phyloP scores from a whole-genome alignment of 805 yeast species.

The Starmera caribaea region DNA sequence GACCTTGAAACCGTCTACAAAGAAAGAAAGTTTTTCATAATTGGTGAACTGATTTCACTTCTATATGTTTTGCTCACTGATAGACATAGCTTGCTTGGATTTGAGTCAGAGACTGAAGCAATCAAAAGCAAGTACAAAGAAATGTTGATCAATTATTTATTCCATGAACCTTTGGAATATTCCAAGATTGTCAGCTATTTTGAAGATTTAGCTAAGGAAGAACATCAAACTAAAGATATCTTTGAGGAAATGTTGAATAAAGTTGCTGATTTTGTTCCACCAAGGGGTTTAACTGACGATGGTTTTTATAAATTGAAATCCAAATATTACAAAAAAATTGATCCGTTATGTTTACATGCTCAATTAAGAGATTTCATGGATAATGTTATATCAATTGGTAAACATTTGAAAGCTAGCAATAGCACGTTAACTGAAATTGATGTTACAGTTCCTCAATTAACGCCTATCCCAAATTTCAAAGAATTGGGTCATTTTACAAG shows the following conservation, averaged over 20 bases:
- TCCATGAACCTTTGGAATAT: slow-evolving; percentile 44
- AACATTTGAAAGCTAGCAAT: not conserved
- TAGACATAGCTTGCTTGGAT: slow-evolving; percentile 47
- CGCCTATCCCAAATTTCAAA: slow-evolving; percentile 23
- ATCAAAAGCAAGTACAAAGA: slow-evolving; percentile 23
- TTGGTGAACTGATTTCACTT: slow-evolving; percentile 73
- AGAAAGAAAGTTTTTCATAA: slow-evolving; percentile 41
- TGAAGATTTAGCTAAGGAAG: slow-evolving; percentile 26
- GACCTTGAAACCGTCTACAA: slow-evolving; percentile 36
- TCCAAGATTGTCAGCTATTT: slow-evolving; percentile 32
- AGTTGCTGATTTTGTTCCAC: slow-evolving; percentile 51
- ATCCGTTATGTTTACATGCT: slow-evolving; percentile 46
- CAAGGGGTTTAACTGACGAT: slow-evolving; percentile 54
- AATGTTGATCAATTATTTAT: slow-evolving; percentile 39
- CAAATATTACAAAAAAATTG: slow-evolving; percentile 34
- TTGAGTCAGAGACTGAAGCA: slow-evolving; percentile 21
- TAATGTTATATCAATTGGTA: slow-evolving; percentile 36
- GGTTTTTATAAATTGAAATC: slow-evolving; percentile 58
- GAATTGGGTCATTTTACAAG: slow-evolving; percentile 42
- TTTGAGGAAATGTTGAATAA: slow-evolving; percentile 54
- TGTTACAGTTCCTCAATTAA: slow-evolving; percentile 27
- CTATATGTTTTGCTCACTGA: slow-evolving; percentile 64
- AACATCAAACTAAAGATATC: slow-evolving; percentile 33
- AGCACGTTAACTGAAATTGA: slow-evolving; percentile 32
- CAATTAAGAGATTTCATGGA: slow-evolving; percentile 38